Evolutionary conservation across 2,329 filamentous ascomycete species (phyloP), one percentile per base, ranked within the genome.

Genomic region (Fusarium palustre): DNA sequence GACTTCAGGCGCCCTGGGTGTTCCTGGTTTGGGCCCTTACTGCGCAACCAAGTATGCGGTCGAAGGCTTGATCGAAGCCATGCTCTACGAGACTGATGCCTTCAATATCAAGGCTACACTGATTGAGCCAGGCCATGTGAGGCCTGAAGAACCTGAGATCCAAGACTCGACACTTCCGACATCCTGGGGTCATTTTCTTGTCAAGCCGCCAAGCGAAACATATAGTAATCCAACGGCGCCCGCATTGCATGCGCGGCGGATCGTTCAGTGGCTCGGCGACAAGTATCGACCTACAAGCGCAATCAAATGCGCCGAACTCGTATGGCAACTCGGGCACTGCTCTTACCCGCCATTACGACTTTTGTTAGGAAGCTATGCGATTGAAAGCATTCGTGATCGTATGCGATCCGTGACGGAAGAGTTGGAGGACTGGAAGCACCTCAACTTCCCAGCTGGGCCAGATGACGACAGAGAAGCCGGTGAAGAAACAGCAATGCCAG

Each of bases 11-110:
- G 93, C 95, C 0, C 86, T 97, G n/a, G 96, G 95, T 3, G 93
- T 98, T 0, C 96, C 96, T 0, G 96, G 96, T 0, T 81, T 98
- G 8, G 95, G 95, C 0, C 95, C 95, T 0, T 98, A 97, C 77
- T 98, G 95, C 79, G 96, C 96, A 2, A 97, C 94, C 18, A 99
- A 98, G 79, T 98, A 97, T 80, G 96, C 96, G 0, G 93, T 97
- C 6, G 96, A 99, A 77, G 96, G 95, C 1, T 83, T 99, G 55
- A 94, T 98, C 72, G 96, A 99, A 80, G 94, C 93, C 18, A 95
- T 99, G 92, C 86, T 97, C 18, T 98, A 98, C 80, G 96, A 99
- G 78, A 91, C 97, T 38, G 94, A 97, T 70, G 80, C 83, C 0
- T 97, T 97, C 81, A 95, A 96, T 76, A 92, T 98, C 79, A 97